phyloP scores from a whole-genome alignment of 1,284 basidiomycete genomes.

The Anthracocystis panici-leucophaei region DNA sequence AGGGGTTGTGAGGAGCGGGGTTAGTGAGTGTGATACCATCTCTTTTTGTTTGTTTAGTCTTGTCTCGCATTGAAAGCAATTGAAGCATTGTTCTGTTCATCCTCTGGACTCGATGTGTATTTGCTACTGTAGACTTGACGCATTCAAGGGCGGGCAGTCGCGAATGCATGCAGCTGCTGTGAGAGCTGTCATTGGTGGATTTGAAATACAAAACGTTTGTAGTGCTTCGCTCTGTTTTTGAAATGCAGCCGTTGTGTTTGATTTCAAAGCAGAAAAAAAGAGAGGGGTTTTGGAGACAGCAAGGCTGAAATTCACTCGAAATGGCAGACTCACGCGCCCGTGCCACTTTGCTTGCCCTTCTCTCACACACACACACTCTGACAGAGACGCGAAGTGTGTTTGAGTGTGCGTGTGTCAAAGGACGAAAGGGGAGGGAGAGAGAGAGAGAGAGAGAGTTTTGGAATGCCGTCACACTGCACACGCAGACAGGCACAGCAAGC shows the following conservation, averaged over 20 bases:
- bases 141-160: background rate
- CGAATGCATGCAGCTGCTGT: background rate
- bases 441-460: background rate
- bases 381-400: background rate
- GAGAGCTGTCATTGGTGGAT: background rate
- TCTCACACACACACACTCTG: background rate
- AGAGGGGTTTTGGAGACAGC: background rate
- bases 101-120: background rate
- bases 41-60: background rate
- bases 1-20: background rate
- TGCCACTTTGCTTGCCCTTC: background rate
- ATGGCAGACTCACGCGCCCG: slow-evolving; percentile 7
- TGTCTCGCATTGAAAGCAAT: background rate
- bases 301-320: no score
- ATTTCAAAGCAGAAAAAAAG: background rate
- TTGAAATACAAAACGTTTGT: slow-evolving; percentile 5
- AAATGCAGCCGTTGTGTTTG: background rate
- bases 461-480: slow-evolving; percentile 5
- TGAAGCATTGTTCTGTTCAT: slow-evolving; percentile 1
- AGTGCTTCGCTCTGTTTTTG: background rate
- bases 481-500: background rate
- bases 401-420: background rate
- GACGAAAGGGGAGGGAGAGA: no score
- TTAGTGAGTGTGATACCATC: background rate
- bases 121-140: no score